Percentiles rank a stretch among this genome's conserved stretches.
phyloP scores from a whole-genome alignment of 164 flowering plant species.

The Magnolia sinica region DNA sequence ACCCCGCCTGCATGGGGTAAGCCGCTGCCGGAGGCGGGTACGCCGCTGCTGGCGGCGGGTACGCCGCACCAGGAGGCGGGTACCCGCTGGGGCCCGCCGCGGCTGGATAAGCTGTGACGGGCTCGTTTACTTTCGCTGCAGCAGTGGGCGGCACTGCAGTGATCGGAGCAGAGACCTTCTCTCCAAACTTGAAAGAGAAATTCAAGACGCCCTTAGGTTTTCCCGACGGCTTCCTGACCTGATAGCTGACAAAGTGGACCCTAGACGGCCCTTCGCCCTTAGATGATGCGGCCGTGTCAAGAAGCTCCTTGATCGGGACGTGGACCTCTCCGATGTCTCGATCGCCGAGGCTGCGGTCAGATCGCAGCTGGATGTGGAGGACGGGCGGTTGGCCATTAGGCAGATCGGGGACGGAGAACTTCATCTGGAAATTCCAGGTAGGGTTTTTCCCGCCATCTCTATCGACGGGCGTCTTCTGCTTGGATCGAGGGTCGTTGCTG shows the following conservation, averaged over 20 bases:
- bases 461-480: slow-evolving; percentile 28
- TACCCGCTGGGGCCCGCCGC: slow-evolving; percentile 18
- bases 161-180: slow-evolving; percentile 14
- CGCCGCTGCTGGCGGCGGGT: slow-evolving; percentile 18
- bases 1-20: slow-evolving; percentile 7
- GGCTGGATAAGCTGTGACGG: slow-evolving; percentile 46
- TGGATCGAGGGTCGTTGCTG: slow-evolving; percentile 23
- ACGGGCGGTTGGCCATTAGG: slow-evolving; percentile 30
- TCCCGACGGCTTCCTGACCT: slow-evolving; percentile 52
- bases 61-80: slow-evolving; percentile 12
- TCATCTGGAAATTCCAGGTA: slow-evolving; percentile 48
- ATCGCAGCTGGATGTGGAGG: slow-evolving; percentile 29
- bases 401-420: slow-evolving; percentile 34
- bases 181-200: slow-evolving; percentile 56
- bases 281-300: slow-evolving; percentile 19
- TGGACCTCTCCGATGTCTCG: slow-evolving; percentile 53
- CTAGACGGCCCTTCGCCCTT: slow-evolving; percentile 11
- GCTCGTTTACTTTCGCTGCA: slow-evolving; percentile 18
- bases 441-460: slow-evolving; percentile 45
- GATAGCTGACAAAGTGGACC: slow-evolving; percentile 36
- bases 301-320: slow-evolving; percentile 59
- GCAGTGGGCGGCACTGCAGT: slow-evolving; percentile 10
- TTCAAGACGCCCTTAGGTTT: slow-evolving; percentile 52
- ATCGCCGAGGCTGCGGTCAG: slow-evolving; percentile 51
- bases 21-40: slow-evolving; percentile 19